Conservation (phyloP, 345 rosid genomes). For the Iberis pinnata region DNA sequence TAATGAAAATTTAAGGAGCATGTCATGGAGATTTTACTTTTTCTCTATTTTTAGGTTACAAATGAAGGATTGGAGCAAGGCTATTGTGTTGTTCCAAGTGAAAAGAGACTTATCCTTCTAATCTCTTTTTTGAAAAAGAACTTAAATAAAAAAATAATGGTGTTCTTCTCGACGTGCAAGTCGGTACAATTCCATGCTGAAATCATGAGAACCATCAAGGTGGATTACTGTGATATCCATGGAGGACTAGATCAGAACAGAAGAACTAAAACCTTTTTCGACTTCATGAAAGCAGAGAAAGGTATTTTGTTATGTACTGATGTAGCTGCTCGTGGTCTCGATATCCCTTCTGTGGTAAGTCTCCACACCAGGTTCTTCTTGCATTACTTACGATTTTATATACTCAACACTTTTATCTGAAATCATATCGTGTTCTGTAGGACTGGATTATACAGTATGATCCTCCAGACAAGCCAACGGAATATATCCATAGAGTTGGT, state of each 20-base stretch:
- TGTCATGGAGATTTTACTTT: slow-evolving; percentile 5
- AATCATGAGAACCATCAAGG: slow-evolving; percentile 67
- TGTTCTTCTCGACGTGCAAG: slow-evolving; percentile 97
- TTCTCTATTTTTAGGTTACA: slow-evolving; percentile 55
- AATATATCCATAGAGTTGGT: slow-evolving; percentile 97
- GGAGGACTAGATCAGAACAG: slow-evolving; percentile 94
- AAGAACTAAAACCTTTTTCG: slow-evolving; percentile 85
- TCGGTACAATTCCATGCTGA: slow-evolving; percentile 86
- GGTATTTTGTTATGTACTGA: slow-evolving; percentile 97
- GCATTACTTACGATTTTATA: background rate
- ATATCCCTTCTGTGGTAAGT: slow-evolving; percentile 90
- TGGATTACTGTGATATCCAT: slow-evolving; percentile 78
- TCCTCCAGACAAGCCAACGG: slow-evolving; percentile 99
- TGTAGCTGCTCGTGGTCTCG: slow-evolving; percentile 99
- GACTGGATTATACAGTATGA: slow-evolving; percentile 98
- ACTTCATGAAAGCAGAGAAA: slow-evolving; percentile 81
- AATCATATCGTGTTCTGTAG: slow-evolving; percentile 35
- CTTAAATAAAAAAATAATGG: slow-evolving; percentile 86
- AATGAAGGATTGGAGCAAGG: slow-evolving; percentile 97
- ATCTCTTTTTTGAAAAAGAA: slow-evolving; percentile 91
- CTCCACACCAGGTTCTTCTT: slow-evolving; percentile 2
- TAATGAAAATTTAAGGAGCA: slow-evolving; percentile 3
- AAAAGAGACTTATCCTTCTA: slow-evolving; percentile 75
- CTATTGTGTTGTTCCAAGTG: slow-evolving; percentile 77
- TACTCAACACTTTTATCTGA: background rate